Percentiles rank a stretch among this genome's conserved stretches.
Evolutionary conservation across 106 monocot species (phyloP).

Genomic region (Phalaenopsis equestris): DNA sequence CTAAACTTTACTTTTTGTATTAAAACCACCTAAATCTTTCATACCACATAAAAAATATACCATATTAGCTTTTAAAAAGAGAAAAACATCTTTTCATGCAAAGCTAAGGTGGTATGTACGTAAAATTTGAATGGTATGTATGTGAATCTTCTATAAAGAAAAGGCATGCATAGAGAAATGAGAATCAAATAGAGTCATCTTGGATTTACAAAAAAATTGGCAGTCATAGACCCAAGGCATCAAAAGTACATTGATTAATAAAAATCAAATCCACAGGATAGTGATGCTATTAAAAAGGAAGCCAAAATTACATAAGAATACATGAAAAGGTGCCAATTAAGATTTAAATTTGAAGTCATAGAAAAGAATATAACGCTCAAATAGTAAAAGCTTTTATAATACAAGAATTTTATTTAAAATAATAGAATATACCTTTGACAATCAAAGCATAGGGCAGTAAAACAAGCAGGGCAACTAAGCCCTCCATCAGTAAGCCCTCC

Average conservation of each 20-base stretch:
- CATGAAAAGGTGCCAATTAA: background rate
- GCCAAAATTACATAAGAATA: background rate
- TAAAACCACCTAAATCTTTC: too few relatives aligned
- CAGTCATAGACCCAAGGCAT: background rate
- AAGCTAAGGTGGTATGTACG: too few relatives aligned
- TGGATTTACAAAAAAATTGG: background rate
- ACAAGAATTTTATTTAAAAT: conserved; percentile 1
- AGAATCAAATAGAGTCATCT: too few relatives aligned
- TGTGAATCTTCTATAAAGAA: too few relatives aligned
- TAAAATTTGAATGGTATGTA: too few relatives aligned
- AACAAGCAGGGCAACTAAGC: conserved; percentile 95
- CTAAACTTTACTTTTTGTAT: too few relatives aligned
- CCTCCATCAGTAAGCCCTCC: too few relatives aligned
- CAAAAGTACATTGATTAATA: background rate
- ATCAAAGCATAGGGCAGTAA: conserved; percentile 93
- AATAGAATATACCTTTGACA: conserved; percentile 73
- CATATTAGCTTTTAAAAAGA: too few relatives aligned
- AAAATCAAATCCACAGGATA: background rate
- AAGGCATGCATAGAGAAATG: too few relatives aligned
- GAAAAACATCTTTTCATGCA: too few relatives aligned
- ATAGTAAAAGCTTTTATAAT: background rate
- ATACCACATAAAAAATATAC: too few relatives aligned
- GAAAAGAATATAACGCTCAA: background rate
- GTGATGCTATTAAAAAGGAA: background rate
- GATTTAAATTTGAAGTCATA: background rate